Base-by-base conservation (phyloP, 1,139 yeast species). In the Spathaspora sp. region DNA sequence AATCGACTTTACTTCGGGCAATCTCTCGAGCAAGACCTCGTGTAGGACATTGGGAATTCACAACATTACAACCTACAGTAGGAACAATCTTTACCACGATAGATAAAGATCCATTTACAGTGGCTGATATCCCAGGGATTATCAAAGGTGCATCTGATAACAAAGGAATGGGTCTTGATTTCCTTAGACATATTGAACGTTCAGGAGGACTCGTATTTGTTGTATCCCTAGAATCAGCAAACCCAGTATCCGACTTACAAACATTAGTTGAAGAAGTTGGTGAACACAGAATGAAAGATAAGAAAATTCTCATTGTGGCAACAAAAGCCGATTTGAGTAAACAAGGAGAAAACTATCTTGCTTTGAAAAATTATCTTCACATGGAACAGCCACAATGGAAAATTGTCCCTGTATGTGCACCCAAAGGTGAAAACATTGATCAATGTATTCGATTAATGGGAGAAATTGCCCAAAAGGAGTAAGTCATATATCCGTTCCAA, bases 61-160 rank as follows among this genome's bases (percentile, higher is more conserved):
- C 99, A 0, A 93, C 99, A 1, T 69, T 93, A 47, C 89, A 84
- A 53, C 99, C 99, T 0, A 85, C 93, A 0, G 82, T 93, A 40
- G 99, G 99, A 2, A 91, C 97, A 0, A 87, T 93, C 16, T 74
- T 77, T 43, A 67, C 83, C 31, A 79, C 85, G 1, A 78, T 86
- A 4, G 89, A 85, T 51, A 78, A 79, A 51, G 82, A 80, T 8
- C 85, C 89, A 1, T 90, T 91, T 61, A 89, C 97, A 0, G 98
- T 93, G 1, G 98, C 98, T 1, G 99, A 93, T 68, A 93, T 93
- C 50, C 99, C 99, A 0, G 99, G 99, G 10, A 88, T 93, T 45
- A 87, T 93, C 47, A 76, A 82, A 59, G 98, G 96, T 8, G 98
- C 99, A 0, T 75, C 82, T 2, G 72, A 83, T 38, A 88, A 91